Evolutionary conservation across 2,329 filamentous ascomycete species (phyloP).

Genomic region (Aspergillus phoenicis): DNA sequence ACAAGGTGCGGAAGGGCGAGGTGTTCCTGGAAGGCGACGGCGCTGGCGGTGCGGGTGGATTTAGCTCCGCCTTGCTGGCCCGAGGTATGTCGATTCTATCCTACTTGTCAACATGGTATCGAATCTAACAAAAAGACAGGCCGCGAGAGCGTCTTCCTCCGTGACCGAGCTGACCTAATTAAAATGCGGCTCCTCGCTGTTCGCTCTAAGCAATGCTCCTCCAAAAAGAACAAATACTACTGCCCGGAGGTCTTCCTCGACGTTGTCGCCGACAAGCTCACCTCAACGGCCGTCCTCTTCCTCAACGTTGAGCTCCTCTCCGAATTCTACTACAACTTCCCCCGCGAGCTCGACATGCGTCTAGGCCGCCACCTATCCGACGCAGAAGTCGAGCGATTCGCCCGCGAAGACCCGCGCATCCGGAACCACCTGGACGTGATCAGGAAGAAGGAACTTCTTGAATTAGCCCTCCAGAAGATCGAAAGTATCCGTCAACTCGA

Average conservation of each 20-base stretch:
- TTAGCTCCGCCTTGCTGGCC: constrained; percentile 80
- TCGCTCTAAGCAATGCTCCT: constrained; percentile 86
- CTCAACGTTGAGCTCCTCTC: constrained; percentile 94
- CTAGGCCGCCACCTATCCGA: constrained; percentile 79
- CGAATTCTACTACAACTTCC: constrained; percentile 98
- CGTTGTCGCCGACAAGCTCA: constrained; percentile 91
- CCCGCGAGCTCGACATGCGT: constrained; percentile 82
- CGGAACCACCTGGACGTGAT: constrained; percentile 89
- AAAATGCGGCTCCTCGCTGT: constrained; percentile 86
- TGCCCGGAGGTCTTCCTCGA: constrained; percentile 98
- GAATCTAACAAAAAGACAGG: constrained; percentile 54
- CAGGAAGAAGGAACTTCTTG: constrained; percentile 84
- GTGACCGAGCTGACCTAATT: constrained; percentile 85
- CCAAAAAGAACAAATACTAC: constrained; percentile 86
- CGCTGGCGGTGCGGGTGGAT: constrained; percentile 84
- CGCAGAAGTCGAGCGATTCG: constrained; percentile 84
- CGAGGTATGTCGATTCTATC: constrained; percentile 63
- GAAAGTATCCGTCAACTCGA: constrained; percentile 85
- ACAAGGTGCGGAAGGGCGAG: constrained; percentile 84
- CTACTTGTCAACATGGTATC: background rate
- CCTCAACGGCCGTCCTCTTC: constrained; percentile 92
- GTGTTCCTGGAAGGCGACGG: constrained; percentile 82
- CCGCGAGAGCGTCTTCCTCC: constrained; percentile 89
- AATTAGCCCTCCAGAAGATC: constrained; percentile 94
- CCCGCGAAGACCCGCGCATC: constrained; percentile 89